Evolutionary conservation across 345 rosid genomes (phyloP), one percentile per base, ranked within the genome.

Genomic region (Tarenaya hassleriana): DNA sequence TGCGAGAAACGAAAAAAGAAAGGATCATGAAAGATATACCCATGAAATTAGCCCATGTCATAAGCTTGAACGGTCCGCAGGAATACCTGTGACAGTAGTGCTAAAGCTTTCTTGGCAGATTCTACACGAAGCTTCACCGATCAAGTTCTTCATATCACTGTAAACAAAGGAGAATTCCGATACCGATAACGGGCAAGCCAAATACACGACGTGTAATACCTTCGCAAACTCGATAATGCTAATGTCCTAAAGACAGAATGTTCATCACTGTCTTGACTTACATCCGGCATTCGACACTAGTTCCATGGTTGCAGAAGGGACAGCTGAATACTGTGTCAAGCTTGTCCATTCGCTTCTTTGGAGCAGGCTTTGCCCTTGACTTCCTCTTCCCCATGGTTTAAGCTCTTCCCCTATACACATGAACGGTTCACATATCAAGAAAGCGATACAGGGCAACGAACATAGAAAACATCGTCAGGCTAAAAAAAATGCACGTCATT

Each of bases 291-390:
- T 87, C 98, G 6, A 92, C 96, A 43, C 96, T 79, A 13, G 86
- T 74, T 10, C 96, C 98, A 47, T 92, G 98, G 57, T 83, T 92
- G 71, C 98, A 92, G 37, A 92, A 92, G 19, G 98, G 98, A 49
- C 98, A 92, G 38, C 95, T 82, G 69, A 92, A 92, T 41, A 88
- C 75, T 8, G 96, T 92, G 56, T 92, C 96, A 37, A 88, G 98
- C 79, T 79, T 91, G 73, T 88, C 96, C 86, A 71, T 88, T 37
- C 95, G 64, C 77, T 92, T 92, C 58, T 80, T 85, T 2, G 96
- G 81, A 13, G 96, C 82, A 10, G 96, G 95, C 90, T 91, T 91
- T 32, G 96, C 96, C 52, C 81, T 81, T 7, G 98, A 87, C 71
- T 91, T 87, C 75, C 98, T 85, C 77, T 88, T 92, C 40, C 98